Base-by-base conservation (phyloP, 2,329 filamentous ascomycete species). In the Clonostachys solani region DNA sequence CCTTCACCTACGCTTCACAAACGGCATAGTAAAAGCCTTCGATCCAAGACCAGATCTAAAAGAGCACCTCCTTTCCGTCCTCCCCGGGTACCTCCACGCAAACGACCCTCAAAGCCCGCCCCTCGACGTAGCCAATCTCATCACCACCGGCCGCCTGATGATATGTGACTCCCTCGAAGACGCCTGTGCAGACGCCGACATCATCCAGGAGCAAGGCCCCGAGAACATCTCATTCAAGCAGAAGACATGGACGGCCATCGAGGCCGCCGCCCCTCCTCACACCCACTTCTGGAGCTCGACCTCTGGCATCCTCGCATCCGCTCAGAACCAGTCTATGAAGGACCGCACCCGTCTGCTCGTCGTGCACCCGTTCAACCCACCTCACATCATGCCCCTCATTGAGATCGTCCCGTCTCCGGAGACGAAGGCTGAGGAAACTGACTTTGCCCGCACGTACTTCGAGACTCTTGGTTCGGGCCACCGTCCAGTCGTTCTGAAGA, bases 321-420 rank as follows among this genome's bases (percentile, higher is more conserved):
- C 60, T 19, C 78, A 83, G 52, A 61, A 35, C 33, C 43, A 44
- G 12, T 9, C 29, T 58, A 61, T 44, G 58, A 55, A 23, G 3
- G 46, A 53, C 23, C 38, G 41, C 15, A 33, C 57, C n/a, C 62
- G 78, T 3, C 56, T 84, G 4, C 51, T 83, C 0, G 73, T 83
- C 2, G 77, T 80, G 5, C 81, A 83, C 56, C 80, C 80, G 0
- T 84, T 78, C 59, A 83, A 83, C 47, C 81, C 77, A 18, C 80
- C 80, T 2, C 78, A 83, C 52, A 70, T 83, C 46, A 81, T 83
- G 75, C 80, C 80, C 0, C 56, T 84, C 2, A 60, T 83, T 3
- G 80, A 84, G 57, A 65, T 83, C 33, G 79, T 83, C 0, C 77
- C 78, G 0, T 53, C 52, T 29, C 49, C 49, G 9, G 37, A 45